Base-by-base conservation (phyloP, 495 filamentous ascomycete species). In the Aspergillus incahuasiensis region DNA sequence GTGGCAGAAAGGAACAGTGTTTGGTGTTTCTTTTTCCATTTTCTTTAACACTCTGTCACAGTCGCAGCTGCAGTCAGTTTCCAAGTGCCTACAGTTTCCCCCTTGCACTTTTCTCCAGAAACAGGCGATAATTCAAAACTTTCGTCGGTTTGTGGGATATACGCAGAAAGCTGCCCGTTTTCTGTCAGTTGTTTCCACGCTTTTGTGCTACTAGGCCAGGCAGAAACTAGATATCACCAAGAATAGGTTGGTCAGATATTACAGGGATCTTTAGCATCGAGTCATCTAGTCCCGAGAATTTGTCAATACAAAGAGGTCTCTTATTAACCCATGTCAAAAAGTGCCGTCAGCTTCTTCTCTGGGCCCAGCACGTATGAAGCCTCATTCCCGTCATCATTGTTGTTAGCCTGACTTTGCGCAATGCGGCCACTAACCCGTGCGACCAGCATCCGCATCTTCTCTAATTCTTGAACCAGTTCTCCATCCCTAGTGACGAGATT, bases 401-500 rank as follows among this genome's bases (percentile, higher is more conserved):
- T 57, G 15, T 49, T 51, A 49, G 44, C 67, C 63, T 64, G 67
- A 46, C 68, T 67, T 46, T 74, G 68, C 61, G 61, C 61, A 39
- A 90, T 73, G 49, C 86, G 75, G 3, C 78, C 87, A 3, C 82
- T 80, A 22, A 92, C 86, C 42, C 88, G 79, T 18, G 85, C 83
- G 41, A 88, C 82, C 55, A 95, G 72, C 66, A 90, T 80, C 35
- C 86, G 80, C 84, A 90, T 92, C 59, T 79, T 84, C 63, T 87
- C 82, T 58, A 95, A 63, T 68, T 95, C 90, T 39, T 76, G 73
- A 57, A 83, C 82, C 20, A 95, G 65, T 59, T 86, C 83, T n/a
- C 86, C 86, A 67, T 90, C 85, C 41, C 81, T 80, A 13, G 82
- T 87, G 9, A 90, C 78, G 16, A 95, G 72, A 68, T 92, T 95